Percentiles rank a stretch among this genome's conserved stretches.
Evolutionary conservation across 2,329 filamentous ascomycete species (phyloP).

Genomic region (Aspergillus fumigatus): DNA sequence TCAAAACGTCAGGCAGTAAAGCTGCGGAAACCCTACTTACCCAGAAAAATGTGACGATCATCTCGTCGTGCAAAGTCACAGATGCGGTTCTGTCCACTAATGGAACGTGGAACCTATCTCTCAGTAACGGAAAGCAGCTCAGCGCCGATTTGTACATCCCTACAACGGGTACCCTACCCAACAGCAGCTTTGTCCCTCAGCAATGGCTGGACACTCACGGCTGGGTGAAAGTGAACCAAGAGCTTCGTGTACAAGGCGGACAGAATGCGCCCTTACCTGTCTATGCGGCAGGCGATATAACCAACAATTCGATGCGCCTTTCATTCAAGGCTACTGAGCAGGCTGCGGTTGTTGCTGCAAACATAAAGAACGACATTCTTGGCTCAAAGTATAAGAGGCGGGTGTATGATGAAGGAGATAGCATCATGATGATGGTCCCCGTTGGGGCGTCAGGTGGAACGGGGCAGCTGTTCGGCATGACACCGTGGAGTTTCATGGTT

Average conservation of each 20-base stretch:
- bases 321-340: constrained; percentile 25
- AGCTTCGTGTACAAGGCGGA: constrained; percentile 22
- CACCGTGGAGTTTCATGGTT: constrained; percentile 38
- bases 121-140: constrained; percentile 45
- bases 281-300: constrained; percentile 31
- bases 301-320: constrained; percentile 22
- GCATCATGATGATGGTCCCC: constrained; percentile 27
- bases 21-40: constrained; percentile 45
- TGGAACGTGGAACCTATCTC: constrained; percentile 38
- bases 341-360: constrained; percentile 21
- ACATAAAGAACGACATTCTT: constrained; percentile 25
- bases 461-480: constrained; percentile 32
- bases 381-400: constrained; percentile 11
- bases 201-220: constrained; percentile 44
- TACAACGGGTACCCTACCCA: constrained; percentile 49
- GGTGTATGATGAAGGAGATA: constrained; percentile 20
- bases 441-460: constrained; percentile 24
- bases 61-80: constrained; percentile 29
- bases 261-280: constrained; percentile 12
- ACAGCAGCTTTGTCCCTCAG: constrained; percentile 49
- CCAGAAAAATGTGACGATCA: constrained; percentile 44
- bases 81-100: constrained; percentile 23
- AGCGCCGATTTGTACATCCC: constrained; percentile 51
- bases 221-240: constrained; percentile 46
- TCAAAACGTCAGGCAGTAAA: constrained; percentile 29